phyloP scores from a whole-genome alignment of 306 rosid genomes.

The Cicer yamashitae region DNA sequence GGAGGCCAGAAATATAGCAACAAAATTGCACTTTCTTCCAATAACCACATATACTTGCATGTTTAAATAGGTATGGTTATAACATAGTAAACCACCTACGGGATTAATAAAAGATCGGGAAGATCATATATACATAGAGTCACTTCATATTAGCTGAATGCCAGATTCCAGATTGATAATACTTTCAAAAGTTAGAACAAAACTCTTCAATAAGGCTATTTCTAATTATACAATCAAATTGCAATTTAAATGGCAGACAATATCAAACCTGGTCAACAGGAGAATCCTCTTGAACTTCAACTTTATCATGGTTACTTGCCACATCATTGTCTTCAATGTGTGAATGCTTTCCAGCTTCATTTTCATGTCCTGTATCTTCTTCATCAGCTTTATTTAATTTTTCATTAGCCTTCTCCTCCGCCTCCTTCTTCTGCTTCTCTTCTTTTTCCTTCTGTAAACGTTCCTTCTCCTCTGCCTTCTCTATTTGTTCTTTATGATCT shows the following conservation, averaged over 20 bases:
- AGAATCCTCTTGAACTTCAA: conserved; percentile 54
- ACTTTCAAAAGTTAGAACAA: conserved; percentile 34
- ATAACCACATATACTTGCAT: conserved; percentile 16
- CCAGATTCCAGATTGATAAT: conserved; percentile 30
- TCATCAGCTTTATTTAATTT: conserved; percentile 47
- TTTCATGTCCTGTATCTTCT: conserved; percentile 42
- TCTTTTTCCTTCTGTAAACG: conserved; percentile 71
- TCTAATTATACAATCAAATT: conserved; percentile 39
- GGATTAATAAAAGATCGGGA: conserved; percentile 25
- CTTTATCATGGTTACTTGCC: conserved; percentile 52
- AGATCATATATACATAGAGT: conserved; percentile 26
- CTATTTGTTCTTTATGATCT: conserved; percentile 96
- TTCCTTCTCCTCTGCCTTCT: conserved; percentile 90
- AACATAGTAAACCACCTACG: conserved; percentile 21
- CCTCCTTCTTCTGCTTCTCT: conserved; percentile 68
- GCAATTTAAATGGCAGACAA: conserved; percentile 29
- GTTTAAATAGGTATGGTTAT: neutral
- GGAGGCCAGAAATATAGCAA: conserved; percentile 19
- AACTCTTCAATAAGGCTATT: conserved; percentile 22
- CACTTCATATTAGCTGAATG: conserved; percentile 29
- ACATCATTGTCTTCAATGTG: conserved; percentile 48
- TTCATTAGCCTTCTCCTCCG: conserved; percentile 59
- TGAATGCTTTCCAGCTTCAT: conserved; percentile 54
- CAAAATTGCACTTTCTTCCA: conserved; percentile 20
- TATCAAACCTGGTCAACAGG: conserved; percentile 59